Percentiles rank a stretch among this genome's conserved stretches.
Evolutionary conservation across 2,329 filamentous ascomycete species (phyloP).

Genomic region (Ophiostoma australiae): DNA sequence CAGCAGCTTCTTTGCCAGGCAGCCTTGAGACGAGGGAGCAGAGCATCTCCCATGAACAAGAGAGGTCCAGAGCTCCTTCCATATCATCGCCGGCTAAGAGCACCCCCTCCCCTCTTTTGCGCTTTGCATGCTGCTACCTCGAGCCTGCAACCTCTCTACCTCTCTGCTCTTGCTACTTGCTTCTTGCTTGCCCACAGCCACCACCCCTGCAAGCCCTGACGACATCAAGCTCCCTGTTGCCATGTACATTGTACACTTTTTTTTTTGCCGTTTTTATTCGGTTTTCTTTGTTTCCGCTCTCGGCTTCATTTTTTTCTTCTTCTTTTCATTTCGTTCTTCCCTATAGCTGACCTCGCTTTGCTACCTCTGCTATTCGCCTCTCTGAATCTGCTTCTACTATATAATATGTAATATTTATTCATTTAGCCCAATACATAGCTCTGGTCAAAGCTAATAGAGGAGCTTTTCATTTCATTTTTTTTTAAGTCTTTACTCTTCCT

Average conservation of each 20-base stretch:
- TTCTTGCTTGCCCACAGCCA: conserved; percentile 11
- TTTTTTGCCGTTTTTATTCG: background rate
- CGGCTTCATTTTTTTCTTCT: background rate
- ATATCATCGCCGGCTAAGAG: background rate
- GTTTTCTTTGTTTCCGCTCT: conserved; percentile 12
- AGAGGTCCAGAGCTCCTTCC: background rate
- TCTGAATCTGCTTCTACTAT: background rate
- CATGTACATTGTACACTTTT: background rate
- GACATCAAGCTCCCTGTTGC: conserved; percentile 12
- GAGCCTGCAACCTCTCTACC: background rate
- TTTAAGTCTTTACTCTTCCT: background rate
- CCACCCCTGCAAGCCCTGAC: conserved; percentile 11
- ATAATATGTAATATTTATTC: too few species aligned
- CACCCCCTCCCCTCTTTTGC: conserved; percentile 2
- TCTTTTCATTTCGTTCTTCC: background rate
- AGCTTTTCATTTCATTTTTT: background rate
- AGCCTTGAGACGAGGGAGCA: background rate
- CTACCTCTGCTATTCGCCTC: conserved; percentile 2
- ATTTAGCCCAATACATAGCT: background rate
- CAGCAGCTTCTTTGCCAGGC: background rate
- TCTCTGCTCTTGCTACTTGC: background rate
- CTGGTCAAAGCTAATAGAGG: background rate
- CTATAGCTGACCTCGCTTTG: background rate
- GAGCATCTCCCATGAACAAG: background rate
- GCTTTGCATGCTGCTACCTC: conserved; percentile 7